Percentiles rank a stretch among this genome's conserved stretches.
phyloP scores from a whole-genome alignment of 2,329 filamentous ascomycete species.

The Exophiala mesophila region DNA sequence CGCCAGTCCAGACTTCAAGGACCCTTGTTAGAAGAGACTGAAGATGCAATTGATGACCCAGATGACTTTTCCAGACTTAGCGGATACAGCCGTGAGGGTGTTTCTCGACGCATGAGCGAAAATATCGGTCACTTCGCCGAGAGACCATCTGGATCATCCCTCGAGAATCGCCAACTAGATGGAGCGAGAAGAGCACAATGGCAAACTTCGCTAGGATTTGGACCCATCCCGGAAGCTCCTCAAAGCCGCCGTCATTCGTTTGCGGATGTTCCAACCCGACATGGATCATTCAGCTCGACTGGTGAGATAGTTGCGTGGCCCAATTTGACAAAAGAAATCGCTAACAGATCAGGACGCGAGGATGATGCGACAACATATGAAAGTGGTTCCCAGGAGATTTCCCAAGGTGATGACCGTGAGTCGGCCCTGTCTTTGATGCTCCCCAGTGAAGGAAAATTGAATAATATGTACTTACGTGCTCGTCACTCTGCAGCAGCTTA shows the following conservation, averaged over 20 bases:
- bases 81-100: slow-evolving; percentile 36
- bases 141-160: slow-evolving; percentile 32
- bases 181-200: slow-evolving; percentile 46
- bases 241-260: slow-evolving; percentile 50
- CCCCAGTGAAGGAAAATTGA: slow-evolving; percentile 30
- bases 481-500: slow-evolving; percentile 41
- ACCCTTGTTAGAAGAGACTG: slow-evolving; percentile 40
- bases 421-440: slow-evolving; percentile 30
- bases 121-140: slow-evolving; percentile 40
- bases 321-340: slow-evolving; percentile 5
- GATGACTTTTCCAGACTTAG: slow-evolving; percentile 37
- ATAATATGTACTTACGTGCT: slow-evolving; percentile 37
- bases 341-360: slow-evolving; percentile 31
- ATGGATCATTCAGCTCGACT: slow-evolving; percentile 40
- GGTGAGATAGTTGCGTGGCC: slow-evolving; percentile 27
- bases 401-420: slow-evolving; percentile 41
- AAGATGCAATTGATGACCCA: slow-evolving; percentile 41
- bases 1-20: slow-evolving; percentile 38
- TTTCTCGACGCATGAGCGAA: slow-evolving; percentile 40
- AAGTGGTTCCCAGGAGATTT: slow-evolving; percentile 34
- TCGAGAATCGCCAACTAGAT: slow-evolving; percentile 43
- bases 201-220: slow-evolving; percentile 48
- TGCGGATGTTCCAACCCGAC: slow-evolving; percentile 46
- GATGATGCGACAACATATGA: slow-evolving; percentile 34
- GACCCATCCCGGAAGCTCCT: slow-evolving; percentile 40